Evolutionary conservation across 176 grass and related monocot genomes (phyloP).

Genomic region (Hordeum marinum): DNA sequence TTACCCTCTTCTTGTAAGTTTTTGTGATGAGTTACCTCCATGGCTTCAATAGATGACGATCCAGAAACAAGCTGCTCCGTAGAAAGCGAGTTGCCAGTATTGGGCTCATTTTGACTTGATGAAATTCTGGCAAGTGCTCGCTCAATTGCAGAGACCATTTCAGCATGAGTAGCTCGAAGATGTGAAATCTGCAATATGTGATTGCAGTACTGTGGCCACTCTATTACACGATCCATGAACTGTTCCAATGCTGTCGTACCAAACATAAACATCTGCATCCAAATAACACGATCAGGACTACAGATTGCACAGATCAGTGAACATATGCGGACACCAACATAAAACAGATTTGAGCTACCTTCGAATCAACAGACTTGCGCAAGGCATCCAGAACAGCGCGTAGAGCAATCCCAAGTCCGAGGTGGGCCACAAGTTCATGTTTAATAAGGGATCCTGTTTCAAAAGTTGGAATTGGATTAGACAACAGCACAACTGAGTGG

Average conservation of each 20-base stretch:
- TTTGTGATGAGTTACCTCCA: slow-evolving; percentile 50
- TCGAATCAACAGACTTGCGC: slow-evolving; percentile 87
- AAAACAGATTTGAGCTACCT: slow-evolving; percentile 33
- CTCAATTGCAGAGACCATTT: slow-evolving; percentile 73
- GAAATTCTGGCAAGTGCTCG: slow-evolving; percentile 67
- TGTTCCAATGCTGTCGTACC: slow-evolving; percentile 76
- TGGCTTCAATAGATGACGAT: slow-evolving; percentile 47
- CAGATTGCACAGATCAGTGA: background rate
- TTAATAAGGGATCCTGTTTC: slow-evolving; percentile 75
- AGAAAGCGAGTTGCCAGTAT: slow-evolving; percentile 34
- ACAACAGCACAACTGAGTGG: background rate
- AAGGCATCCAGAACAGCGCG: slow-evolving; percentile 83
- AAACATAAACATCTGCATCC: slow-evolving; percentile 87
- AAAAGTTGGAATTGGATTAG: slow-evolving; percentile 17
- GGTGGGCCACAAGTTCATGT: slow-evolving; percentile 73
- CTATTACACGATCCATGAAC: slow-evolving; percentile 75
- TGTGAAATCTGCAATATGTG: slow-evolving; percentile 98
- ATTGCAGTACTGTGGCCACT: slow-evolving; percentile 90
- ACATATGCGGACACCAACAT: background rate
- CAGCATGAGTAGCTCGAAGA: slow-evolving; percentile 66
- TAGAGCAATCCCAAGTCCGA: slow-evolving; percentile 66
- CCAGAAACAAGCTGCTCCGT: slow-evolving; percentile 60
- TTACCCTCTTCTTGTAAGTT: background rate
- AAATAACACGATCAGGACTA: slow-evolving; percentile 28
- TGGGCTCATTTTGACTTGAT: slow-evolving; percentile 75